These are phyloP conservation scores for Pseudoperonospora humuli DNA, from an alignment of 352 stramenopile genomes.

Conservation along the genomic window DNA sequence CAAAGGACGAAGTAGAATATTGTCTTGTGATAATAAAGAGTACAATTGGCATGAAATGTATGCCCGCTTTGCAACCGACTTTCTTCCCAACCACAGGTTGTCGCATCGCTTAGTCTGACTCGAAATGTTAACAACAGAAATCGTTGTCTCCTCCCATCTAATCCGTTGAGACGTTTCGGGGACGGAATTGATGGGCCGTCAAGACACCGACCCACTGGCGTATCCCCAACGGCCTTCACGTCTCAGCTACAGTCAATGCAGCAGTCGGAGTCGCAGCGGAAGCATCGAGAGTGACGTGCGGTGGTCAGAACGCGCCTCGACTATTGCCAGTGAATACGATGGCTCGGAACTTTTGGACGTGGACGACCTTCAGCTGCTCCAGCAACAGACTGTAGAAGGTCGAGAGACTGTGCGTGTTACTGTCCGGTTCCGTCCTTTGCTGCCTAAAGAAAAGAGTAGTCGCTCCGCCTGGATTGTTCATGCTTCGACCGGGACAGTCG, in stretches of 20 bases:
- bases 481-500: conserved; percentile 24
- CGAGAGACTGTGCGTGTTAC: conserved; percentile 32
- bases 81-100: too few species aligned
- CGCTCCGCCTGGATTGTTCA: conserved; percentile 28
- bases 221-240: conserved; percentile 3
- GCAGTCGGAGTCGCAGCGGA: conserved; percentile 25
- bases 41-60: too few species aligned
- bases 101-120: too few species aligned
- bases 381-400: conserved; percentile 9
- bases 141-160: too few species aligned
- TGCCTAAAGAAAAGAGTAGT: conserved; percentile 26
- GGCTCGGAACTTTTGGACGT: conserved; percentile 27
- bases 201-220: conserved; percentile 21
- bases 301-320: conserved; percentile 13
- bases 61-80: too few species aligned
- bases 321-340: conserved; percentile 20
- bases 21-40: too few species aligned
- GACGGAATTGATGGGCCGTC: conserved; percentile 25
- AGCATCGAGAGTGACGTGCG: conserved; percentile 25
- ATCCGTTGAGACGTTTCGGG: not conserved
- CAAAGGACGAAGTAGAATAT: too few species aligned
- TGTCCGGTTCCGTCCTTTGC: conserved; percentile 30
- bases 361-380: conserved; percentile 29
- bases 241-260: conserved; percentile 28
- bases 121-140: too few species aligned